phyloP scores from a whole-genome alignment of 1,284 basidiomycete species.

The Schizophyllum amplum region DNA sequence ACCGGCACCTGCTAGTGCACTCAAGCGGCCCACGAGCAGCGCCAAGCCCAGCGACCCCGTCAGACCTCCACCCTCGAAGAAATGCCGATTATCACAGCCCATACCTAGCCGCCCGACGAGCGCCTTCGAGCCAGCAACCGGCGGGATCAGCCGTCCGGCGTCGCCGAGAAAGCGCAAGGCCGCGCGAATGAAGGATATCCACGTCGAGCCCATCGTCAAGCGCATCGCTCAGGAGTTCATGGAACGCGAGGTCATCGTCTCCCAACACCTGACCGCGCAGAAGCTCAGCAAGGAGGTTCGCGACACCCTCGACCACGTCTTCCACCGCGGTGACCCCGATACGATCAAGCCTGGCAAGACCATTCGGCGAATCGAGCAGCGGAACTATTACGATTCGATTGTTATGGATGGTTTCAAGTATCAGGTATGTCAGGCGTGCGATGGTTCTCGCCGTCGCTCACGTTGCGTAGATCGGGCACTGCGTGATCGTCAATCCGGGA shows the following conservation, averaged over 20 bases:
- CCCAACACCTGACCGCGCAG: neutral
- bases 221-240: constrained; percentile 4
- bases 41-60: too few species aligned
- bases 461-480: constrained; percentile 6
- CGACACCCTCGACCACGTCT: neutral
- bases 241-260: constrained; percentile 2
- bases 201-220: constrained; percentile 1
- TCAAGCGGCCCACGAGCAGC: too few species aligned
- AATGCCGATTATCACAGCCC: too few species aligned
- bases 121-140: too few species aligned
- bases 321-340: neutral
- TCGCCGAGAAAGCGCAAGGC: neutral
- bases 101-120: neutral
- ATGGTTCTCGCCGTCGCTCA: neutral
- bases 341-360: constrained; percentile 3
- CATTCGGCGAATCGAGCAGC: constrained; percentile 4
- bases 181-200: neutral
- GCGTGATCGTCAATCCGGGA: constrained; percentile 9
- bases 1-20: too few species aligned
- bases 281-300: neutral
- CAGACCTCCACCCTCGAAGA: too few species aligned
- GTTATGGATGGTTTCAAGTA: constrained; percentile 9
- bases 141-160: neutral
- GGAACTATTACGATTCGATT: neutral
- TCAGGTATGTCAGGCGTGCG: neutral